Evolutionary conservation across 148 eudicot genomes (phyloP).

Genomic region (Amaranthus cruentus): DNA sequence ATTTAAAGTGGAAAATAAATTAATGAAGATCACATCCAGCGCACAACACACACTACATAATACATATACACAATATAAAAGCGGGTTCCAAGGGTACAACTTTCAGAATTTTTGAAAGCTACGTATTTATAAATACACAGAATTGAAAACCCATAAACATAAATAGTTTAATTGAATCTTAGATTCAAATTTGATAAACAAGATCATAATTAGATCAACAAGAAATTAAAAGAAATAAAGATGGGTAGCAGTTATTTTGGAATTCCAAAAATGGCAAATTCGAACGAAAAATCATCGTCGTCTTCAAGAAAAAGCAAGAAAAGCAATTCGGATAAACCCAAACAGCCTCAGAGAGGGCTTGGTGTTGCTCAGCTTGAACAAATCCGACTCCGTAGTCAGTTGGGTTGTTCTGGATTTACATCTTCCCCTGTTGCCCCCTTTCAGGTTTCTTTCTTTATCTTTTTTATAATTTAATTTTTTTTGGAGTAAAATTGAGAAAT

Average conservation of each 20-base stretch:
- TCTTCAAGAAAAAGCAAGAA: slow-evolving; percentile 59
- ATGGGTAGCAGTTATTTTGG: slow-evolving; percentile 53
- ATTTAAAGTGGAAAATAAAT: not conserved
- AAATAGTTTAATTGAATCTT: no score
- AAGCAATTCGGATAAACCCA: slow-evolving; percentile 48
- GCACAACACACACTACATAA: slow-evolving; percentile 8
- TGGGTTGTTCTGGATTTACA: slow-evolving; percentile 29
- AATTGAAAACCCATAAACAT: not conserved
- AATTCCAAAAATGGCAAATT: slow-evolving; percentile 30
- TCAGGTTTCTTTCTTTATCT: slow-evolving; percentile 10
- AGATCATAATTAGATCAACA: slow-evolving; percentile 1
- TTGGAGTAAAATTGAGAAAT: not conserved
- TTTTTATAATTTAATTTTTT: not conserved
- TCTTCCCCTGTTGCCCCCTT: slow-evolving; percentile 4
- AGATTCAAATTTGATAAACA: no score
- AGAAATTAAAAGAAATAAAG: slow-evolving; percentile 12
- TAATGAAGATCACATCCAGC: slow-evolving; percentile 30
- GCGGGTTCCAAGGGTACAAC: not conserved
- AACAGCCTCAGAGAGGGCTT: slow-evolving; percentile 81
- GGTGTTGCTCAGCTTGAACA: slow-evolving; percentile 87
- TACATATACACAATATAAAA: slow-evolving; percentile 9
- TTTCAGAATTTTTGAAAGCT: slow-evolving; percentile 13
- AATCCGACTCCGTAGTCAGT: slow-evolving; percentile 55
- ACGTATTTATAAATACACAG: not conserved
- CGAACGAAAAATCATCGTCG: slow-evolving; percentile 36